Evolutionary conservation across 1,284 basidiomycete species (phyloP).

Genomic region (Cutaneotrichosporon mucoides): DNA sequence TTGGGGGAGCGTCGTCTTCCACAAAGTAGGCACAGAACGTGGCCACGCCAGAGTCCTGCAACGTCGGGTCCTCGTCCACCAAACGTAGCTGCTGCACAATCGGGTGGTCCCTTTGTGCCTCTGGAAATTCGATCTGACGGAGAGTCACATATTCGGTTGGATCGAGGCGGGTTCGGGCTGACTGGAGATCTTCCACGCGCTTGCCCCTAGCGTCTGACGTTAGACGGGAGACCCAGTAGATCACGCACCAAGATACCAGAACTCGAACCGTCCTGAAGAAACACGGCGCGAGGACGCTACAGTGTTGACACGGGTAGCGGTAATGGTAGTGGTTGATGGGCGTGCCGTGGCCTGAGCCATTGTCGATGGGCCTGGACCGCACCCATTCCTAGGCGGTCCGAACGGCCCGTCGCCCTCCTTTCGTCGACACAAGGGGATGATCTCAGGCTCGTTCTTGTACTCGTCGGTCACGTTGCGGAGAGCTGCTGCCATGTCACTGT

Average conservation of each 20-base stretch:
- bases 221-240: no score
- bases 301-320: no score
- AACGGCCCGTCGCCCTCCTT: neutral
- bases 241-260: constrained; percentile 50
- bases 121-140: constrained; percentile 40
- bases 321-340: no score
- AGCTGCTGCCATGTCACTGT: constrained; percentile 36
- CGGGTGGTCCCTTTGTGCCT: constrained; percentile 29
- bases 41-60: constrained; percentile 7
- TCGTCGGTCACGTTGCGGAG: constrained; percentile 35
- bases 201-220: constrained; percentile 24
- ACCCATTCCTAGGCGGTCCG: neutral
- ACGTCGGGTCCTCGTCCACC: constrained; percentile 22
- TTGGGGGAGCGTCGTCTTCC: constrained; percentile 41
- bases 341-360: neutral
- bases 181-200: constrained; percentile 21
- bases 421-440: constrained; percentile 7
- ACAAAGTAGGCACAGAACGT: constrained; percentile 39
- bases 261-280: constrained; percentile 28
- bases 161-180: constrained; percentile 36
- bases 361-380: neutral
- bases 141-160: constrained; percentile 37
- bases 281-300: neutral
- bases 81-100: constrained; percentile 34
- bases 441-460: constrained; percentile 26